phyloP scores from a whole-genome alignment of 108 stramenopile species.

The Nannochloropsis salina region DNA sequence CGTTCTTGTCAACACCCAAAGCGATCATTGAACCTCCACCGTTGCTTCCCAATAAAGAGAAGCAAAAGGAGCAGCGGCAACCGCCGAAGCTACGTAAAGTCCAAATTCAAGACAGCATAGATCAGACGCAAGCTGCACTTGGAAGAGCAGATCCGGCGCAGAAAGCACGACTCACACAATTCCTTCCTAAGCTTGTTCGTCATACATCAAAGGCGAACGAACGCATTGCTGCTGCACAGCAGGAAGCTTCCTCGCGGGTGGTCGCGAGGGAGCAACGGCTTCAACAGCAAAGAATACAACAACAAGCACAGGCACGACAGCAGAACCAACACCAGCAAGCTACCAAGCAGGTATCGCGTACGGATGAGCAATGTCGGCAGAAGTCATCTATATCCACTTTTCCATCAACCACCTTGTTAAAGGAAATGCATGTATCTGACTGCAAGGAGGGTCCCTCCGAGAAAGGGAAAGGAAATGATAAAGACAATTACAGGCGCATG shows the following conservation, averaged over 20 bases:
- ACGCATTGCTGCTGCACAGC: background rate
- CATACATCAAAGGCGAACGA: background rate
- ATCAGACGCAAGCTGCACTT: background rate
- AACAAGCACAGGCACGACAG: too few relatives aligned
- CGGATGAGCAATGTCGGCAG: background rate
- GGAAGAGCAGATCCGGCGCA: background rate
- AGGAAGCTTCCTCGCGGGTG: background rate
- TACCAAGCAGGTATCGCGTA: background rate
- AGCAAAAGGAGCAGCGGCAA: background rate
- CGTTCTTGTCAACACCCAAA: too few relatives aligned
- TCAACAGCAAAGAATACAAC: background rate
- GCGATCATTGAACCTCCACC: too few relatives aligned
- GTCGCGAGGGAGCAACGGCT: background rate
- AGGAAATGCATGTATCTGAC: background rate
- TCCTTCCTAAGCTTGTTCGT: background rate
- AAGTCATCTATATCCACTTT: background rate
- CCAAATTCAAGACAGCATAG: background rate
- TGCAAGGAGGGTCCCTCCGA: background rate
- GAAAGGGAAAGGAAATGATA: background rate
- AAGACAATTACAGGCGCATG: background rate
- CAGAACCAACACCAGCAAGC: background rate
- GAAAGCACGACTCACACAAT: background rate
- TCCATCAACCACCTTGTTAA: background rate
- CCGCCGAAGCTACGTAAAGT: background rate
- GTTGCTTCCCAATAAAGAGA: background rate